A percentile compares a stretch with the other conserved stretches of the same genome.
Conservation (phyloP, 495 filamentous ascomycete species). For the Penicillium goetzii region DNA sequence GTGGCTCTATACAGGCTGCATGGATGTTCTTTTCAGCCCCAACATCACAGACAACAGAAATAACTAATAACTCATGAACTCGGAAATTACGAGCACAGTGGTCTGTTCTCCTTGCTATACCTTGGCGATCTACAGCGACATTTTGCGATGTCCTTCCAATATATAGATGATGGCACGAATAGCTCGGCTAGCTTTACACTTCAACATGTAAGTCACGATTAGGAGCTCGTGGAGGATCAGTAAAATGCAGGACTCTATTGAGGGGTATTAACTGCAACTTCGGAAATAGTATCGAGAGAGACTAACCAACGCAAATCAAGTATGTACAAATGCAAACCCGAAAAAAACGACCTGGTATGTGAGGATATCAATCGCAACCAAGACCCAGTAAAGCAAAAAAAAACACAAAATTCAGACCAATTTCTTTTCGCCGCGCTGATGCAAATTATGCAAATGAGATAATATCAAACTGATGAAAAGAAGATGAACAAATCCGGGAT, state of each 20-base stretch:
- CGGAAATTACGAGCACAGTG: too few relatives aligned
- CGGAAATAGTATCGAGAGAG: neutral
- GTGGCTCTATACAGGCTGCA: neutral
- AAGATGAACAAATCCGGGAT: conserved; percentile 9
- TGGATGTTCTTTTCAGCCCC: neutral
- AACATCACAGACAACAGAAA: neutral
- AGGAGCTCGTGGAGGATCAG: neutral
- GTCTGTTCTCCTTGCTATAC: too few relatives aligned
- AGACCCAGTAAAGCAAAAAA: conserved; percentile 23
- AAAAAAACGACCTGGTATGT: conserved; percentile 2
- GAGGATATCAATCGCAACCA: conserved; percentile 14
- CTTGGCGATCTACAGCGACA: too few relatives aligned
- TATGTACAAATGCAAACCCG: conserved; percentile 4
- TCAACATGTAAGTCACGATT: neutral
- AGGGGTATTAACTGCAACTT: neutral
- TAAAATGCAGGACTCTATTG: neutral
- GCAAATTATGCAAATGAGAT: conserved; percentile 28
- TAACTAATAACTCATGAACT: too few relatives aligned
- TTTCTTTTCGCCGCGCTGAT: conserved; percentile 36
- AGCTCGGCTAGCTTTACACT: too few relatives aligned
- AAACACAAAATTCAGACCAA: conserved; percentile 13
- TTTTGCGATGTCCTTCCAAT: too few relatives aligned
- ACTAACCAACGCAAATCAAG: neutral
- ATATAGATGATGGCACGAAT: too few relatives aligned
- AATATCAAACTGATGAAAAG: conserved; percentile 12